phyloP scores from a whole-genome alignment of 2,329 filamentous ascomycete species.

The Byssoonygena ceratinophila region DNA sequence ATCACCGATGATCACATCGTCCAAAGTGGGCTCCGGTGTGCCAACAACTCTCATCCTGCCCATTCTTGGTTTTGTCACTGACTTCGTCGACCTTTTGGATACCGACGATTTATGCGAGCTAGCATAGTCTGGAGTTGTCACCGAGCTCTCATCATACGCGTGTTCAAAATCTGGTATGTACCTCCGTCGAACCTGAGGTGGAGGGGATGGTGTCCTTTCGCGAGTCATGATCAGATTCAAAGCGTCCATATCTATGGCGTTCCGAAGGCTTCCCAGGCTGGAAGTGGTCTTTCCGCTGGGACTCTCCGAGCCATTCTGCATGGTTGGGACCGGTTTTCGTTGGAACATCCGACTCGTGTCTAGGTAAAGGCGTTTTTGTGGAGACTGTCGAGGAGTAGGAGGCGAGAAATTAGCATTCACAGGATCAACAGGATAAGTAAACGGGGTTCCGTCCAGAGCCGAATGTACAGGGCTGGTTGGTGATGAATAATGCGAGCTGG shows the following conservation, averaged over 20 bases:
- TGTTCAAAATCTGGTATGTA: constrained; percentile 12
- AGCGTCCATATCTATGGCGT: constrained; percentile 40
- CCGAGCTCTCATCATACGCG: constrained; percentile 52
- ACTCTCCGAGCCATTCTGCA: constrained; percentile 14
- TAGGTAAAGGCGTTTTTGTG: constrained; percentile 3
- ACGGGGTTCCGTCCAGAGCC: constrained; percentile 6
- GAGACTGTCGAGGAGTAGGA: constrained; percentile 9
- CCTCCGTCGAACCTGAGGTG: constrained; percentile 6
- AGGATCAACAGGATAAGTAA: constrained; percentile 4
- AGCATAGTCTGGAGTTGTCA: constrained; percentile 64
- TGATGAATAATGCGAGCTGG: constrained; percentile 13
- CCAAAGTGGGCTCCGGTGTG: constrained; percentile 35
- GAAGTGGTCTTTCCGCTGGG: constrained; percentile 26
- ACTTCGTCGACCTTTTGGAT: constrained; percentile 32
- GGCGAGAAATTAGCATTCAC: constrained; percentile 11
- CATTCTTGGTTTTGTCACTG: constrained; percentile 53
- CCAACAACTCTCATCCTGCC: constrained; percentile 74
- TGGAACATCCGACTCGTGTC: constrained; percentile 12
- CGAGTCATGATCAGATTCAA: constrained; percentile 40
- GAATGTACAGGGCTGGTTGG: constrained; percentile 11
- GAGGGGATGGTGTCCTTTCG: constrained; percentile 12
- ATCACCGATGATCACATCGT: constrained; percentile 40
- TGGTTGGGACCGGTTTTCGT: constrained; percentile 43
- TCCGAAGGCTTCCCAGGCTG: constrained; percentile 33
- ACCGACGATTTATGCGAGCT: constrained; percentile 52